These are phyloP conservation scores for Yarrowia sp. DNA, from an alignment of 805 yeast genomes.

Conservation along the genomic window DNA sequence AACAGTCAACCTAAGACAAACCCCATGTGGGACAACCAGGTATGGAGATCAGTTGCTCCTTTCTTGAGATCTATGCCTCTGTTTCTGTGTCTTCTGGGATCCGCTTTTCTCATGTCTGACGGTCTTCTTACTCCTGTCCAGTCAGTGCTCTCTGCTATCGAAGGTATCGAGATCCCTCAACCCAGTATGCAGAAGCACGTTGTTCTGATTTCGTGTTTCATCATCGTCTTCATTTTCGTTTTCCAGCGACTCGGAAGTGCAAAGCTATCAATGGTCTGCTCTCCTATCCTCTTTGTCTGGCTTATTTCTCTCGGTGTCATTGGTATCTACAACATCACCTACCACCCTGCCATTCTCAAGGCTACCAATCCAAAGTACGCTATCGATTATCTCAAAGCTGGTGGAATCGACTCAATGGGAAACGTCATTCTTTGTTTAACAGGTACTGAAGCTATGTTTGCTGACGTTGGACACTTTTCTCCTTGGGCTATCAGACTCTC, in stretches of 20 bases:
- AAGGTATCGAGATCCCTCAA: conserved; percentile 54
- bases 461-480: conserved; percentile 60
- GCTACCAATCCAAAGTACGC: conserved; percentile 56
- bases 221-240: conserved; percentile 47
- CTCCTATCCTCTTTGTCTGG: conserved; percentile 58
- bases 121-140: conserved; percentile 64
- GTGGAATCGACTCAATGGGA: conserved; percentile 45
- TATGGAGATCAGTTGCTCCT: background rate
- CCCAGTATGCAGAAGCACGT: conserved; percentile 46
- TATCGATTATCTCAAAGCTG: conserved; percentile 43
- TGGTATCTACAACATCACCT: conserved; percentile 49
- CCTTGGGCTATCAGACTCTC: conserved; percentile 51
- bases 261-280: conserved; percentile 49
- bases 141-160: conserved; percentile 56
- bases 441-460: conserved; percentile 64
- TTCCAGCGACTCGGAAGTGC: conserved; percentile 53
- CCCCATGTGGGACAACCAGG: conserved; percentile 1
- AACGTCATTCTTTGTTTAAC: conserved; percentile 56
- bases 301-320: conserved; percentile 45
- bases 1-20: background rate
- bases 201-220: conserved; percentile 48
- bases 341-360: conserved; percentile 46
- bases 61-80: conserved; percentile 29
- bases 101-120: conserved; percentile 57
- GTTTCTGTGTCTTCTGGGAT: conserved; percentile 50